Evolutionary conservation across 2,329 filamentous ascomycete species (phyloP), one percentile per base, ranked within the genome.

Genomic region (Reticulascus tulasneorum): DNA sequence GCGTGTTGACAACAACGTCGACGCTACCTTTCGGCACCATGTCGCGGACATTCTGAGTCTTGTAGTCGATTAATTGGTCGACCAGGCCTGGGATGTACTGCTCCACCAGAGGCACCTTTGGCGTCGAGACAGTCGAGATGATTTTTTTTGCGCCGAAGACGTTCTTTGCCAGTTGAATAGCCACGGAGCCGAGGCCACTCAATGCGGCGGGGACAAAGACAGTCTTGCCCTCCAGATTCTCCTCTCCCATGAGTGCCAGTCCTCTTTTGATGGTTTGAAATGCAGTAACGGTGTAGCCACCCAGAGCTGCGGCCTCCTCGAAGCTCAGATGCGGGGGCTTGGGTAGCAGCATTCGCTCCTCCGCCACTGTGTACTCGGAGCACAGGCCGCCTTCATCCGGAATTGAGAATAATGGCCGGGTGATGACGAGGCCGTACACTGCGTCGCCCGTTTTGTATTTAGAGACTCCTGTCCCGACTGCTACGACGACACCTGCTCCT

Each of bases 61-160:
- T 65, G 52, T 78, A 78, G 47, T 77, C 72, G 40, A 75, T 55
- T 18, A 76, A 51, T 42, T 71, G 59, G 49, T 74, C 71, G 3
- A 73, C 64, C 6, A 69, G 53, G 0, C 64, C 67, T 0, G 64
- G 60, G 0, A 71, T 51, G 22, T 57, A 46, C 37, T 62, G 45
- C 26, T 64, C 60, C 0, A 75, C 66, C 16, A 67, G 56, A 1
- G 54, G 42, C 21, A 78, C 38, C 51, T 78, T 78, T 9, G 61
- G 41, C 16, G 72, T 75, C 5, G 73, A 77, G 0, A 71, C 69
- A 0, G 72, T 75, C 0, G 71, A 62, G 29, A 78, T 67, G 35
- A 77, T 56, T 29, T 57, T 63, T 0, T 50, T 50, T 2, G 66
- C 73, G 1, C 65, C 60, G 30, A 71, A 75, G 4, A 68, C 59